phyloP scores from a whole-genome alignment of 2,329 filamentous ascomycete species.

The Septoria petroselini region DNA sequence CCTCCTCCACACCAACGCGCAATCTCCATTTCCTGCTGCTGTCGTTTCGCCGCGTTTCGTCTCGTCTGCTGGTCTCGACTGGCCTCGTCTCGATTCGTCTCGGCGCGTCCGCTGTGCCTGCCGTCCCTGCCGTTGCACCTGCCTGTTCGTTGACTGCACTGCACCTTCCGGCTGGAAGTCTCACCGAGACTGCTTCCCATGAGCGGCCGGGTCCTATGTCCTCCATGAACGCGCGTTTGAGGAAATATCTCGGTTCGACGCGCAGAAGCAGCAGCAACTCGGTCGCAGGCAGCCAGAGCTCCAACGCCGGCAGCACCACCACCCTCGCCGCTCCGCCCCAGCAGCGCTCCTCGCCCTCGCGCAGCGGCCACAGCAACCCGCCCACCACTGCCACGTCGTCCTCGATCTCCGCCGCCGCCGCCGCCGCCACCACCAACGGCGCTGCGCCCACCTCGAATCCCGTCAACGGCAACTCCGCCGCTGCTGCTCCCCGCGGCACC shows the following conservation, averaged over 20 bases:
- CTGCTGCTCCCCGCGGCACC: conserved; percentile 32
- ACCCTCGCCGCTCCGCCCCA: conserved; percentile 36
- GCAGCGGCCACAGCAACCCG: conserved; percentile 24
- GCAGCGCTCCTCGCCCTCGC: conserved; percentile 29
- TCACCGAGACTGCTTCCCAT: conserved; percentile 13
- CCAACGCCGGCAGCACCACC: conserved; percentile 33
- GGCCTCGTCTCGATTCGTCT: no score
- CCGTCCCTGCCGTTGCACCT: conserved; percentile 1
- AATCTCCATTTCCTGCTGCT: not conserved
- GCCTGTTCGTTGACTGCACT: conserved; percentile 1
- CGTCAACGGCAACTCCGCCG: conserved; percentile 39
- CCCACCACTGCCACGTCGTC: conserved; percentile 29
- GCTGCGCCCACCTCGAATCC: conserved; percentile 23
- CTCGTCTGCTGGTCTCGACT: not conserved
- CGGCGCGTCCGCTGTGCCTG: not conserved
- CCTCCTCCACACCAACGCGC: no score
- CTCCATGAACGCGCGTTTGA: conserved; percentile 76
- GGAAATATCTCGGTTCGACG: conserved; percentile 78
- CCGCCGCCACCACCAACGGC: conserved; percentile 33
- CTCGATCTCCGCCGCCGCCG: conserved; percentile 39
- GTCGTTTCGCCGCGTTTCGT: no score
- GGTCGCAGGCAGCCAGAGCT: conserved; percentile 63
- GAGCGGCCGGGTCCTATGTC: conserved; percentile 31
- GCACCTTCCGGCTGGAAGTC: conserved; percentile 5
- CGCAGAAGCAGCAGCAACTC: conserved; percentile 59